These are phyloP conservation scores for Aureobasidium pullulans DNA, from an alignment of 2,329 filamentous ascomycete genomes.

Conservation along the genomic window DNA sequence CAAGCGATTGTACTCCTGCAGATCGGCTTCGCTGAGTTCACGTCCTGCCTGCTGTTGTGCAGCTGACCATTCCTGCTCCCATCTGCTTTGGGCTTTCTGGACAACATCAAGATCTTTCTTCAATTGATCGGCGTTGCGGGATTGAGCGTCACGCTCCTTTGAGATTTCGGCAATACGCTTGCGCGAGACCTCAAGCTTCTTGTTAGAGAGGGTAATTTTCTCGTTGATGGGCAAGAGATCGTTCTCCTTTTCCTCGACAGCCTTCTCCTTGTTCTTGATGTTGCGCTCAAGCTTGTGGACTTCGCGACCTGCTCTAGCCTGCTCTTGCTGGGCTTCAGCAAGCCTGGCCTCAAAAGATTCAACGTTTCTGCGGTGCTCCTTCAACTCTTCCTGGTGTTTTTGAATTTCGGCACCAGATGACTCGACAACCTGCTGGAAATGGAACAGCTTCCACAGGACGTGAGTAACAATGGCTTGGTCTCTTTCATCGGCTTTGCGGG, in stretches of 20 bases:
- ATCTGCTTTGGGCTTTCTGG: slow-evolving; percentile 82
- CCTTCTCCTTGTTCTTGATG: slow-evolving; percentile 79
- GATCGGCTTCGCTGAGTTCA: slow-evolving; percentile 75
- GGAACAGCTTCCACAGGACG: slow-evolving; percentile 92
- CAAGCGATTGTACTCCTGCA: slow-evolving; percentile 81
- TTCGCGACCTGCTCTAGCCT: slow-evolving; percentile 66
- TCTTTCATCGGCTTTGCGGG: slow-evolving; percentile 80
- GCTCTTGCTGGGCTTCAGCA: slow-evolving; percentile 75
- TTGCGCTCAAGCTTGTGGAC: slow-evolving; percentile 74
- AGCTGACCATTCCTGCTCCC: slow-evolving; percentile 80
- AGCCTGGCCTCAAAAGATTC: slow-evolving; percentile 75
- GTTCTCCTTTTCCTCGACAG: slow-evolving; percentile 79
- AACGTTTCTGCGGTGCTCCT: slow-evolving; percentile 82
- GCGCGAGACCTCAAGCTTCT: slow-evolving; percentile 61
- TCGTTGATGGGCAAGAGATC: slow-evolving; percentile 83
- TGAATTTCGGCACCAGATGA: slow-evolving; percentile 85
- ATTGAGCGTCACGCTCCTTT: slow-evolving; percentile 70
- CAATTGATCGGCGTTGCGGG: slow-evolving; percentile 60
- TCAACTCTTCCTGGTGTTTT: slow-evolving; percentile 88
- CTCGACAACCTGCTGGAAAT: slow-evolving; percentile 89
- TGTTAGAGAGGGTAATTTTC: slow-evolving; percentile 73
- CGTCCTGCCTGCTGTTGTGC: slow-evolving; percentile 79
- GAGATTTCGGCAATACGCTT: slow-evolving; percentile 61
- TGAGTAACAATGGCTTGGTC: slow-evolving; percentile 89
- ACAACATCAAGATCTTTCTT: slow-evolving; percentile 75